These are phyloP conservation scores for Sarocladium kiliense DNA, from an alignment of 2,329 filamentous ascomycete genomes.

Conservation along the genomic window DNA sequence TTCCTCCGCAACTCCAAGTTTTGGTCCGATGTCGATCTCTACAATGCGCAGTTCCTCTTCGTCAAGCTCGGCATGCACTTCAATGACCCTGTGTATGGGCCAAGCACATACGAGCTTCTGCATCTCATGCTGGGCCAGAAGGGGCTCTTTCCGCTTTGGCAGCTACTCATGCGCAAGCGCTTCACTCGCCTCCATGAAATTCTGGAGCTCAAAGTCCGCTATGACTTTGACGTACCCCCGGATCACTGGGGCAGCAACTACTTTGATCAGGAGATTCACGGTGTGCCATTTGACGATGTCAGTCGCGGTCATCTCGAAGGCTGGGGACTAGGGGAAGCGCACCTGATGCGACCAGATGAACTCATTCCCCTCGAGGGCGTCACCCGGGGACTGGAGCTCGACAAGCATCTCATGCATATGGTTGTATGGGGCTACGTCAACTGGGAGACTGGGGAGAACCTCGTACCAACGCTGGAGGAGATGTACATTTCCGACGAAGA, in stretches of 20 bases:
- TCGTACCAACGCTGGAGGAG: constrained; percentile 44
- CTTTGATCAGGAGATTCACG: constrained; percentile 33
- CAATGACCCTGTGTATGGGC: constrained; percentile 55
- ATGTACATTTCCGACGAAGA: constrained; percentile 47
- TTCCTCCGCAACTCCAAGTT: constrained; percentile 47
- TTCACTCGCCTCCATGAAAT: constrained; percentile 45
- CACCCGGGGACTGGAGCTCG: constrained; percentile 46
- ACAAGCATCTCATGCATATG: constrained; percentile 50
- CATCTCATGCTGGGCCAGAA: constrained; percentile 57
- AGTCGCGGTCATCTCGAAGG: constrained; percentile 50
- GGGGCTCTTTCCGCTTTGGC: constrained; percentile 50
- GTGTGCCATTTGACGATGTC: constrained; percentile 46
- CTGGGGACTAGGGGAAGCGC: constrained; percentile 43
- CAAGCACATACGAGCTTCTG: constrained; percentile 43
- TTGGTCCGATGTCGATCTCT: constrained; percentile 57
- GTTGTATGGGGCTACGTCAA: constrained; percentile 59
- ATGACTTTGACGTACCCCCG: constrained; percentile 42
- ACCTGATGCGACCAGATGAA: constrained; percentile 53
- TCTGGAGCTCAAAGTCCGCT: constrained; percentile 52
- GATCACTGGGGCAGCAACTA: constrained; percentile 17
- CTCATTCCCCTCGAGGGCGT: constrained; percentile 52
- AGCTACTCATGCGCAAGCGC: constrained; percentile 52
- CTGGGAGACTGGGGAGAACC: constrained; percentile 42
- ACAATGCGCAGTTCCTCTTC: constrained; percentile 58
- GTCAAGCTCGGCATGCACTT: constrained; percentile 69